Evolutionary conservation across 306 rosid species (phyloP), one percentile per base, ranked within the genome.

Genomic region (Urtica urens): DNA sequence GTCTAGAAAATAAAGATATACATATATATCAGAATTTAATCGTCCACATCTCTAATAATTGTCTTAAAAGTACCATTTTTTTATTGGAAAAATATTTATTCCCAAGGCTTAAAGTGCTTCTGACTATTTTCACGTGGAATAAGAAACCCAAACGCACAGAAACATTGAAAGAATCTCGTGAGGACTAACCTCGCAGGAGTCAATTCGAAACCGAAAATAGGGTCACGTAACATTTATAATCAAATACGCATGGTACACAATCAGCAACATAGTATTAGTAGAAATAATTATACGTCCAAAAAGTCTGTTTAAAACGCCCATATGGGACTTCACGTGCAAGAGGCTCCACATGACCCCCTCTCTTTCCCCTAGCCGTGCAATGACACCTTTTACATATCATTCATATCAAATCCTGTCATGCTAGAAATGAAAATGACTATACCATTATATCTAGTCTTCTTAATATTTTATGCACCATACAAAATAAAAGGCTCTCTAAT

Each of bases 291-390:
- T 4, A 33, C 15, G 13, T 7, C 14, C 49, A 13, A 27, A 51
- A 62, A 38, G 19, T 41, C 22, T 43, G 39, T 27, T 49, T 19
- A 40, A 48, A 17, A 15, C 30, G 11, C 13, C 43, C 62, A 19
- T 41, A 51, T 30, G 51, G 39, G 40, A 22, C n/a, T n/a, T 57
- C 74, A 69, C 60, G 38, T 63, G 74, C 37, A 14, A 12, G 21
- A 57, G 64, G 65, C 37, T 66, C 74, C 55, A 62, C 69, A 38
- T 65, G 58, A 49, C 30, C 20, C 38, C 53, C n/a, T 23, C 19
- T 28, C 38, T 61, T 23, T 21, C 20, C 19, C 35, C 38, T 61
- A 29, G 27, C 20, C 25, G 40, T 23, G 42, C 45, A 39, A 16
- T 23, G n/a, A n/a, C n/a, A 21, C 7, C 58, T 49, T 44, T 16